These are phyloP conservation scores for Podila verticillata DNA, from an alignment of 192 early-diverging fungal genomes.

Conservation along the genomic window DNA sequence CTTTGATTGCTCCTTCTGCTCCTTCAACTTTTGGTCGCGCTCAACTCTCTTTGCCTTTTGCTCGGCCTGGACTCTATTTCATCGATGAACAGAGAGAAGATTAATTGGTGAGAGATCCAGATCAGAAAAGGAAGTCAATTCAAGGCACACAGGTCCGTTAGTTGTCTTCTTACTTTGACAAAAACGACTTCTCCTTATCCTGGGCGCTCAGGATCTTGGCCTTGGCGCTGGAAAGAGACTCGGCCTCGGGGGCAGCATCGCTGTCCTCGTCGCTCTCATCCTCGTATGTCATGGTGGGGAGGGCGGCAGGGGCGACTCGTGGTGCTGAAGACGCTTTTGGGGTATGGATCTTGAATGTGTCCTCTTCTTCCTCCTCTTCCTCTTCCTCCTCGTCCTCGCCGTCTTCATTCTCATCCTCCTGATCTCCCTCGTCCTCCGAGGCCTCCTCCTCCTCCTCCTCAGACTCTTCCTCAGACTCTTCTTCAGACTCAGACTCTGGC, in stretches of 20 bases:
- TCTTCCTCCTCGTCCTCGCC: background rate
- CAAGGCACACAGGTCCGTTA: background rate
- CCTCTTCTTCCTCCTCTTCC: conserved; percentile 21
- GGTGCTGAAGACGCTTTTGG: conserved; percentile 29
- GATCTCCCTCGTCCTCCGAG: conserved; percentile 3
- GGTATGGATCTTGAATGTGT: conserved; percentile 50
- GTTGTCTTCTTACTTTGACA: conserved; percentile 30
- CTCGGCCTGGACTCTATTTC: conserved; percentile 36
- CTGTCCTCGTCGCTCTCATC: conserved; percentile 45
- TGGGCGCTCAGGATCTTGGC: conserved; percentile 36
- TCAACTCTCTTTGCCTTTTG: conserved; percentile 50
- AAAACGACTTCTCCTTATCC: conserved; percentile 44
- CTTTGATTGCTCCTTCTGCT: conserved; percentile 42
- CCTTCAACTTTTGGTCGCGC: conserved; percentile 42
- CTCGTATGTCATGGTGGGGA: conserved; percentile 29
- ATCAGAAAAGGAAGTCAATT: background rate
- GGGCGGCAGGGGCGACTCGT: conserved; percentile 12
- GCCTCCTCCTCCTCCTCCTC: conserved; percentile 8
- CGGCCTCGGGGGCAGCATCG: conserved; percentile 45
- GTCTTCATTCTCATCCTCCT: conserved; percentile 3
- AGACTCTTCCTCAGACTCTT: background rate
- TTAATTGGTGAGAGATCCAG: background rate
- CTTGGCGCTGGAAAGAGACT: conserved; percentile 44
- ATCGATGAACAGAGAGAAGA: background rate
- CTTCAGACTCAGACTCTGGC: conserved; percentile 13